Evolutionary conservation across 371 early-diverging fungal species (phyloP), one percentile per base, ranked within the genome.

Genomic region (Circinella minor): DNA sequence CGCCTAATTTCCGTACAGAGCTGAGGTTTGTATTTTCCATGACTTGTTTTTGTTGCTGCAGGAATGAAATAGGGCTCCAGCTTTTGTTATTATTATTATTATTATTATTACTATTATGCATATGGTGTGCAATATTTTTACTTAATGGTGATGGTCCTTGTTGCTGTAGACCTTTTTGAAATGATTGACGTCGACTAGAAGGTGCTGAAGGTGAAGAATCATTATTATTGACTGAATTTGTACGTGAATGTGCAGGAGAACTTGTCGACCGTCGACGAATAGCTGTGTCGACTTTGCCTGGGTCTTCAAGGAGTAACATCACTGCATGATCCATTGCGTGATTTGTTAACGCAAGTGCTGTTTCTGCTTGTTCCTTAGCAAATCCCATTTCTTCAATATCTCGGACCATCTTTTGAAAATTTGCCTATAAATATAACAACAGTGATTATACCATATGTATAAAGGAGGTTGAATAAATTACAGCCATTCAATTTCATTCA

Each of bases 321-420:
- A 92, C 75, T 0, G 93, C 90, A 20, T 84, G 81, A 51, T 92
- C 90, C 81, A 89, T 66, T 63, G 86, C 74, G 15, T 87, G 72
- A 63, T 86, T 87, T 1, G 87, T 71, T 36, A 93, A 77, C 1
- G 79, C 61, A 13, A 91, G 75, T 0, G 93, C 91, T 0, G 89
- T 83, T 48, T 81, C 84, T 17, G 91, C 90, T 64, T 89, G 87
- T n/a, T 87, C 88, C 11, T 74, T 72, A n/a, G 74, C 69, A 60
- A 92, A 93, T 15, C 93, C 92, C 91, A 93, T 90, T 48, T 91
- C 92, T 55, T 84, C 71, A 43, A 92, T 84, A 46, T 81, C 83
- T 36, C 76, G 69, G 13, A 88, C 76, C 75, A 81, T 80, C 60
- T 72, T 75, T 37, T 80, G 66, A 51, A 84, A 55, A 17, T 73